These are phyloP conservation scores for Phellopilus nigrolimitatus DNA, from an alignment of 1,284 basidiomycete species.

Conservation along the genomic window DNA sequence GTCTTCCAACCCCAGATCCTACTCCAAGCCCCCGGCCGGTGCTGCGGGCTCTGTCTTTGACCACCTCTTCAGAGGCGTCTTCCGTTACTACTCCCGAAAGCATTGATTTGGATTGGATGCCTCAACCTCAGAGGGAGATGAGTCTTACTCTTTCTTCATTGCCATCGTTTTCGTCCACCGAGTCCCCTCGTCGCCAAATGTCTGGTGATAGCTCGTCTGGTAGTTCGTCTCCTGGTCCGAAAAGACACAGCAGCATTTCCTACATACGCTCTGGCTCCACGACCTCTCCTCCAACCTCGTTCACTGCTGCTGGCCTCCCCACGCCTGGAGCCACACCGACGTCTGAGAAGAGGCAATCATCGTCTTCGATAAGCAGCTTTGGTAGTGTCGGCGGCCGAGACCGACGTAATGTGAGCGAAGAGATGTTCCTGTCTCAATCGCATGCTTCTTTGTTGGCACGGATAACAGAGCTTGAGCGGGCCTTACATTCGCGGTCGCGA, in stretches of 20 bases:
- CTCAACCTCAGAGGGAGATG: constrained; percentile 12
- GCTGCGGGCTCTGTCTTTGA: constrained; percentile 46
- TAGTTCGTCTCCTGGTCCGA: constrained; percentile 23
- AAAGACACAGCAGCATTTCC: constrained; percentile 59
- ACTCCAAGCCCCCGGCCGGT: constrained; percentile 43
- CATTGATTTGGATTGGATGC: constrained; percentile 23
- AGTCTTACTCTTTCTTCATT: constrained; percentile 2
- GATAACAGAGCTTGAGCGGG: constrained; percentile 72
- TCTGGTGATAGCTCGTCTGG: constrained; percentile 21
- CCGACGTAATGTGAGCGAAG: constrained; percentile 62
- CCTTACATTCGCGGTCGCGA: constrained; percentile 51
- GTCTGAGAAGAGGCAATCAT: constrained; percentile 42
- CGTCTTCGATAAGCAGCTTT: constrained; percentile 26
- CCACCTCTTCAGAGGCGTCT: constrained; percentile 30
- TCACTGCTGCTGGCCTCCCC: constrained; percentile 46
- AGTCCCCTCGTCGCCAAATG: constrained; percentile 5
- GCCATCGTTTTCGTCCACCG: background rate
- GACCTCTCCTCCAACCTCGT: constrained; percentile 34
- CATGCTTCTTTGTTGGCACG: constrained; percentile 74
- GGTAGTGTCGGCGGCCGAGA: constrained; percentile 30
- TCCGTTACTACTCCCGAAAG: constrained; percentile 25
- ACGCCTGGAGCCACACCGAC: constrained; percentile 72
- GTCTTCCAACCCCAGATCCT: constrained; percentile 50
- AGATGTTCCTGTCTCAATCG: constrained; percentile 77
- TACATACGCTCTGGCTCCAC: constrained; percentile 47